Evolutionary conservation across 148 eudicot genomes (phyloP).

Genomic region (Rhododendron simsii): DNA sequence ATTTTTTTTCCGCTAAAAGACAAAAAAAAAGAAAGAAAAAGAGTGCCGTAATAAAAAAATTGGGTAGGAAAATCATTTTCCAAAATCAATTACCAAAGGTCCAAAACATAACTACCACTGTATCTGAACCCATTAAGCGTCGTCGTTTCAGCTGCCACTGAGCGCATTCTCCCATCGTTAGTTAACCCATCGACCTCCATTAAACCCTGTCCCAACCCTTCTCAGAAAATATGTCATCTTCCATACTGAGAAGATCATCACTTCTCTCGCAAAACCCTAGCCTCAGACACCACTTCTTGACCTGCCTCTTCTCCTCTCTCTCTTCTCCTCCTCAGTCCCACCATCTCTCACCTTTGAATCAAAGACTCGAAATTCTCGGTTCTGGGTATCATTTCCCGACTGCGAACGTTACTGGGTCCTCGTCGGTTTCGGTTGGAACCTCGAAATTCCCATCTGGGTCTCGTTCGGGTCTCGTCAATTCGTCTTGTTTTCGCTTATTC

Average conservation of each 20-base stretch:
- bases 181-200: neutral
- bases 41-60: too few relatives aligned
- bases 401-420: neutral
- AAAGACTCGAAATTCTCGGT: neutral
- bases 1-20: too few relatives aligned
- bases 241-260: conserved; percentile 31
- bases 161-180: neutral
- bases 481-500: conserved; percentile 31
- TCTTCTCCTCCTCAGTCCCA: conserved; percentile 13
- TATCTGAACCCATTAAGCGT: neutral
- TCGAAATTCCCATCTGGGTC: conserved; percentile 25
- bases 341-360: conserved; percentile 5
- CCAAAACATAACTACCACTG: too few relatives aligned
- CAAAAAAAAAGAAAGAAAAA: too few relatives aligned
- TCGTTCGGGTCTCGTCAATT: neutral
- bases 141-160: neutral
- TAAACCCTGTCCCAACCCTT: neutral
- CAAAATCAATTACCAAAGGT: too few relatives aligned
- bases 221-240: conserved; percentile 33
- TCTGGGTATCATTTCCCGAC: neutral
- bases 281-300: conserved; percentile 11
- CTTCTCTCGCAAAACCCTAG: conserved; percentile 22
- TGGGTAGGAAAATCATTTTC: too few relatives aligned
- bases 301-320: conserved; percentile 19
- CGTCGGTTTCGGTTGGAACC: neutral